These are phyloP conservation scores for Huiozyma naganishii DNA, from an alignment of 805 yeast genomes.

Conservation along the genomic window DNA sequence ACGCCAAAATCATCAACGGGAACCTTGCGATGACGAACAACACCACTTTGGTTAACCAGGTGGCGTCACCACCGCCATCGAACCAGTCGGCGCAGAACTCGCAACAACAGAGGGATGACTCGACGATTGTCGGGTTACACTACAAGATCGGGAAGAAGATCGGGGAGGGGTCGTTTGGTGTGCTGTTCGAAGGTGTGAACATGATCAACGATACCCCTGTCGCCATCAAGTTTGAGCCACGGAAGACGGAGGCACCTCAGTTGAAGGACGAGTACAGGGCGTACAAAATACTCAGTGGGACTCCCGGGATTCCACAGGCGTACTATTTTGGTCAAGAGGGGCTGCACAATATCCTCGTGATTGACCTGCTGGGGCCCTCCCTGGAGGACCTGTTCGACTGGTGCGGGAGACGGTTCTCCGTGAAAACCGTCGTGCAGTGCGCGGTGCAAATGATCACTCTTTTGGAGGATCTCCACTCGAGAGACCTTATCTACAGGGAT, in stretches of 20 bases:
- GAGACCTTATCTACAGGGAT: conserved; percentile 88
- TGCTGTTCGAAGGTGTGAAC: conserved; percentile 90
- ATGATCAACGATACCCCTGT: conserved; percentile 85
- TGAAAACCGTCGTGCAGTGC: conserved; percentile 85
- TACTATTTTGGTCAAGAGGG: conserved; percentile 98
- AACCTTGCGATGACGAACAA: conserved; percentile 2
- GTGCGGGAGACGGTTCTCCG: conserved; percentile 86
- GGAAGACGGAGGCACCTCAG: conserved; percentile 96
- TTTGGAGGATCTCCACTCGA: conserved; percentile 78
- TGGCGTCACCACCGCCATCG: conserved; percentile 2
- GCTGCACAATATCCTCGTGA: conserved; percentile 85
- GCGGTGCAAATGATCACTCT: conserved; percentile 90
- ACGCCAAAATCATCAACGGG: conserved; percentile 10
- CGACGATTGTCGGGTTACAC: conserved; percentile 71
- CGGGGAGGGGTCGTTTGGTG: conserved; percentile 98
- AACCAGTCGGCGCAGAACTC: not conserved
- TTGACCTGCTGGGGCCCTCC: conserved; percentile 91
- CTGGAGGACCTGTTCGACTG: conserved; percentile 94
- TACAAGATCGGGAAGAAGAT: conserved; percentile 94
- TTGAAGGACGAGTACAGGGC: conserved; percentile 92
- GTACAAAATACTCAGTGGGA: conserved; percentile 77
- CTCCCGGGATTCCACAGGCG: conserved; percentile 87
- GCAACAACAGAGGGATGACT: conserved; percentile 4
- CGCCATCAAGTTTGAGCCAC: conserved; percentile 93
- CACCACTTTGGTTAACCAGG: not conserved